Percentiles rank a stretch among this genome's conserved stretches.
These are phyloP conservation scores for Gardenia jasminoides DNA, from an alignment of 257 asterid genomes.

Conservation along the genomic window DNA sequence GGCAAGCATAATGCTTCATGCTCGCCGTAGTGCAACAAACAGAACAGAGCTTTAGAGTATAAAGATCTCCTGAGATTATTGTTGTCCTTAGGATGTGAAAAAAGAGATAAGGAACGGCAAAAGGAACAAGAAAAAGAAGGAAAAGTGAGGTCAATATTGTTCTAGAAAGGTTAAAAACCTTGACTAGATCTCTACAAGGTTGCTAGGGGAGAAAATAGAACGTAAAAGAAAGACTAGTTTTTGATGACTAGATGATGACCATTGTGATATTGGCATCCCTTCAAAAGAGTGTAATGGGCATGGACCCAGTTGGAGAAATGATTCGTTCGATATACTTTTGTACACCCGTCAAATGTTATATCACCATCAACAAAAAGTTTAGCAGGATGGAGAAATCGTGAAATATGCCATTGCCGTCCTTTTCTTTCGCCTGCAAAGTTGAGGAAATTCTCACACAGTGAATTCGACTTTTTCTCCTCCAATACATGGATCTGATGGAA, in stretches of 20 bases:
- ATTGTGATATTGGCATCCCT: not conserved
- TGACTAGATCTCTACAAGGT: not conserved
- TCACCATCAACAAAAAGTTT: constrained; percentile 4
- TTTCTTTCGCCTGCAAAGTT: not conserved
- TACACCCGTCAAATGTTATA: not conserved
- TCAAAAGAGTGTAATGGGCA: not conserved
- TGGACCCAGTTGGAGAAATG: not conserved
- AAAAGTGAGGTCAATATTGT: not conserved
- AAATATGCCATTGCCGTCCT: not conserved
- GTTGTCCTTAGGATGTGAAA: not conserved
- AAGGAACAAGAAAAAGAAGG: not conserved
- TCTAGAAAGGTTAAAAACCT: not conserved
- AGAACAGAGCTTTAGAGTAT: not conserved
- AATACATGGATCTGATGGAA: constrained; percentile 1
- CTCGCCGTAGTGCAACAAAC: not conserved
- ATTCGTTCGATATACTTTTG: not conserved
- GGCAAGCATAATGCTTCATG: not conserved
- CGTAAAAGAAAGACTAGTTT: not conserved
- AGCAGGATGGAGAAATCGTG: not conserved
- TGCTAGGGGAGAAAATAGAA: not conserved
- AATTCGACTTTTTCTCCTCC: not conserved
- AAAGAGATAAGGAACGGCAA: not conserved
- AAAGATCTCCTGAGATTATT: not conserved
- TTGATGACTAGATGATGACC: not conserved
- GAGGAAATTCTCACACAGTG: not conserved